phyloP scores from a whole-genome alignment of 129 eudicot genomes.

The Centrapalus pauciflorus region DNA sequence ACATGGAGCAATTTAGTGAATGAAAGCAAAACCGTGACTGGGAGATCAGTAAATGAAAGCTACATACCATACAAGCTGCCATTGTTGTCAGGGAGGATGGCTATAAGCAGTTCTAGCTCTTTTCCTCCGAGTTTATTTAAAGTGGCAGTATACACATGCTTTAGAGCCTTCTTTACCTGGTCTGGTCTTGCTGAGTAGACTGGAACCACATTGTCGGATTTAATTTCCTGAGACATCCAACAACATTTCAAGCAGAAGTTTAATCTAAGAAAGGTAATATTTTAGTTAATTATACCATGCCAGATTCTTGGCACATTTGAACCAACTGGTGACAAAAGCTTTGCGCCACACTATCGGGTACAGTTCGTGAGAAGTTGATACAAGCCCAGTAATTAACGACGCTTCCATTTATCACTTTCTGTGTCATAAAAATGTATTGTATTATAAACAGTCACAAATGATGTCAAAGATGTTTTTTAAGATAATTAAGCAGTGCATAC shows the following conservation, averaged over 20 bases:
- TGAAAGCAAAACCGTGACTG: not conserved
- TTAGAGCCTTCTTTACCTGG: slow-evolving; percentile 67
- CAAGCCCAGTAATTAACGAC: slow-evolving; percentile 67
- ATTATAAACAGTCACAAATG: not conserved
- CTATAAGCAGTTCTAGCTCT: slow-evolving; percentile 68
- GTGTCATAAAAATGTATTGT: slow-evolving; percentile 5
- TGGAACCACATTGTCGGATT: slow-evolving; percentile 60
- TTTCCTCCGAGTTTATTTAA: slow-evolving; percentile 47
- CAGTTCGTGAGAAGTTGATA: slow-evolving; percentile 63
- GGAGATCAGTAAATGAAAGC: not conserved
- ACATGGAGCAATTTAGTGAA: not conserved
- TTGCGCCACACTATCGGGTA: slow-evolving; percentile 52
- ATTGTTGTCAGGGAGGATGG: slow-evolving; percentile 73
- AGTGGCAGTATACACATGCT: slow-evolving; percentile 42
- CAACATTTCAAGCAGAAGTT: not conserved
- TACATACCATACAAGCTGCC: slow-evolving; percentile 65
- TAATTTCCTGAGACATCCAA: slow-evolving; percentile 44
- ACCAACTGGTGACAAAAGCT: slow-evolving; percentile 64
- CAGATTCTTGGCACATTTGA: slow-evolving; percentile 67
- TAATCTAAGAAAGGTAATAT: not conserved
- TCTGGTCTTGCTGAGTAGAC: slow-evolving; percentile 60
- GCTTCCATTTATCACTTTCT: slow-evolving; percentile 81
- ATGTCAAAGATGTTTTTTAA: not conserved
- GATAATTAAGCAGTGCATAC: slow-evolving; percentile 21
- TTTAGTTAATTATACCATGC: slow-evolving; percentile 43